phyloP scores from a whole-genome alignment of 2,329 filamentous ascomycete genomes.

The Pseudonectria foliicola region DNA sequence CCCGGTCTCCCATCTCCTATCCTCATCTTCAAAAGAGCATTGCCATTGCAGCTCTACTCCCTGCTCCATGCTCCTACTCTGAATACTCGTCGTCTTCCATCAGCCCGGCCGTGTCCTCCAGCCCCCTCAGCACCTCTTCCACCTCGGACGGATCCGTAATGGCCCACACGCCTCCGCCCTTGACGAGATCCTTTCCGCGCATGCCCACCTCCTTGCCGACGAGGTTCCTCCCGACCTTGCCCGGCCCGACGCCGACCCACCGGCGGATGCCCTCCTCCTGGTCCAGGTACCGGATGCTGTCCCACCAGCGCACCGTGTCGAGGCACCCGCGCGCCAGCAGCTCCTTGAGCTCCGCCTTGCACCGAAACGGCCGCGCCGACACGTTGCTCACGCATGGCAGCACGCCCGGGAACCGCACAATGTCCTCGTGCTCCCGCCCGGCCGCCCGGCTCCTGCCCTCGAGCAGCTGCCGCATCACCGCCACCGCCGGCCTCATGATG shows the following conservation, averaged over 20 bases:
- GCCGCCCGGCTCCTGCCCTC: conserved; percentile 47
- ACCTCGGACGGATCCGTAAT: conserved; percentile 75
- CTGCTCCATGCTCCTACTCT: conserved; percentile 11
- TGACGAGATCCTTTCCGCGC: conserved; percentile 67
- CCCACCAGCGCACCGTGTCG: conserved; percentile 94
- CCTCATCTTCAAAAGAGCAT: too few species aligned
- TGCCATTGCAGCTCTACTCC: neutral
- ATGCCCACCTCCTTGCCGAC: conserved; percentile 95
- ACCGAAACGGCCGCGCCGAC: conserved; percentile 68
- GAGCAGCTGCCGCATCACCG: conserved; percentile 64
- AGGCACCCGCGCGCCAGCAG: conserved; percentile 73
- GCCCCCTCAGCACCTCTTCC: conserved; percentile 56
- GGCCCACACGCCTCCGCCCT: conserved; percentile 88
- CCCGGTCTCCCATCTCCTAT: too few species aligned
- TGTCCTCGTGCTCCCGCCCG: conserved; percentile 50
- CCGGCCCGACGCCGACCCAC: conserved; percentile 89
- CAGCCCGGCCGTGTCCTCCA: conserved; percentile 57
- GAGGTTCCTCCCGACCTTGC: conserved; percentile 86
- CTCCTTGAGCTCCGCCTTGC: conserved; percentile 68
- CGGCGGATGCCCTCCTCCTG: conserved; percentile 72
- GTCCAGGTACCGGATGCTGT: conserved; percentile 83
- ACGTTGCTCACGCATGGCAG: conserved; percentile 85
- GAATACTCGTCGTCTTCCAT: conserved; percentile 41
- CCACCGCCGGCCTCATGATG: conserved; percentile 79
- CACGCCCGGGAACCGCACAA: conserved; percentile 66